phyloP scores from a whole-genome alignment of 2,329 filamentous ascomycete genomes.

The Arachnomyces sp. region DNA sequence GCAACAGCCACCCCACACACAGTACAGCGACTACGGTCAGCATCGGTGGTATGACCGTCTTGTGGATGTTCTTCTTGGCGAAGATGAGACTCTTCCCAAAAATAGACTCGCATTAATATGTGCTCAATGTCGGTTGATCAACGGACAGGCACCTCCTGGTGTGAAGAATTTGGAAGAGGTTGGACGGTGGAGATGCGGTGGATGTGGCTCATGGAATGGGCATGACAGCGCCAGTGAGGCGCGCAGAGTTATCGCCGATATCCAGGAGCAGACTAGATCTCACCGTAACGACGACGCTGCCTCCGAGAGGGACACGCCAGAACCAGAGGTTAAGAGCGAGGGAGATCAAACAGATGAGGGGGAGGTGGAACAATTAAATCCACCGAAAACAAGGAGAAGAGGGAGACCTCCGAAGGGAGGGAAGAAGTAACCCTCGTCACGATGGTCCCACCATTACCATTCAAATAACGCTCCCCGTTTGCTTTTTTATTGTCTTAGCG shows the following conservation, averaged over 20 bases:
- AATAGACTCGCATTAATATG: constrained; percentile 89
- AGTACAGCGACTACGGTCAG: constrained; percentile 26
- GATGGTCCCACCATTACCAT: not conserved
- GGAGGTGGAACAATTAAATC: constrained; percentile 1
- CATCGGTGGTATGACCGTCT: constrained; percentile 91
- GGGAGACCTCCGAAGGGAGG: not conserved
- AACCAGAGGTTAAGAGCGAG: too few species aligned
- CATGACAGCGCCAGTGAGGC: constrained; percentile 59
- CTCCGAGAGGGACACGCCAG: too few species aligned
- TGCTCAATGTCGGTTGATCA: constrained; percentile 71
- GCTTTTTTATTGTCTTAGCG: not conserved
- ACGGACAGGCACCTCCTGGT: constrained; percentile 89
- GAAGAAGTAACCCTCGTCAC: not conserved
- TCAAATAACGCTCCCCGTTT: not conserved
- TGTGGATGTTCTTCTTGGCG: constrained; percentile 81
- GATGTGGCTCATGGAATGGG: constrained; percentile 76
- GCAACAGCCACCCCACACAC: constrained; percentile 12
- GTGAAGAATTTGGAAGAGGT: constrained; percentile 67
- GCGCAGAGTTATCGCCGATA: constrained; percentile 61
- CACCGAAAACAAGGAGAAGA: not conserved
- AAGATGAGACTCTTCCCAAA: constrained; percentile 86
- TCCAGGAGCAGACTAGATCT: constrained; percentile 27
- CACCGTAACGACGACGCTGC: too few species aligned
- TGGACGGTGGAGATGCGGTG: constrained; percentile 79
- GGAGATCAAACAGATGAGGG: too few species aligned